Conservation (phyloP, 768 basidiomycete genomes). For the Hemileccinum rubropunctum region DNA sequence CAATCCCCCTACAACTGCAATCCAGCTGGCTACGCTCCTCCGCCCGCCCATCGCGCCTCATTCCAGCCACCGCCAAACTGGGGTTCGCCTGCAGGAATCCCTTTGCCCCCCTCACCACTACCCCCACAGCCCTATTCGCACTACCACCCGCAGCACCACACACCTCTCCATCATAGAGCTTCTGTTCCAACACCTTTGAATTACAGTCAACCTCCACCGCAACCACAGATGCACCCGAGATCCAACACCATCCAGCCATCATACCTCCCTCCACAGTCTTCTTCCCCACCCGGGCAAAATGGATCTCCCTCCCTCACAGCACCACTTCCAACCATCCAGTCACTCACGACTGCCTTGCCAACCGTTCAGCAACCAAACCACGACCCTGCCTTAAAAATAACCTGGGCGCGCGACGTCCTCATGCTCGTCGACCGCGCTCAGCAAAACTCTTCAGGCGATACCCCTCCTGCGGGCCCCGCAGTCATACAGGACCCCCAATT, state of each 20-base stretch:
- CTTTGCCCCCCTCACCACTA: conserved; percentile 20
- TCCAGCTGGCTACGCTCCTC: conserved; percentile 14
- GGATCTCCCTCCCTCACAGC: conserved; percentile 55
- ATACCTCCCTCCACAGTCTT: conserved; percentile 17
- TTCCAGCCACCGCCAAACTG: conserved; percentile 22
- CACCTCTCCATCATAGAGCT: conserved; percentile 22
- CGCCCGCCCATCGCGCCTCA: conserved; percentile 16
- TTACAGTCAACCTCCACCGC: conserved; percentile 24
- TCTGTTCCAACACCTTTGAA: conserved; percentile 20
- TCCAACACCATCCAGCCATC: conserved; percentile 13
- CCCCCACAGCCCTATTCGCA: conserved; percentile 17
- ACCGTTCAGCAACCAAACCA: conserved; percentile 52
- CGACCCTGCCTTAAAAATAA: conserved; percentile 60
- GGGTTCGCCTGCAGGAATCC: conserved; percentile 18
- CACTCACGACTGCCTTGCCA: conserved; percentile 50
- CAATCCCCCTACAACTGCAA: conserved; percentile 15
- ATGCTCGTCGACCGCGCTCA: conserved; percentile 64
- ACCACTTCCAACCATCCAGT: conserved; percentile 62
- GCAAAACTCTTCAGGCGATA: conserved; percentile 39
- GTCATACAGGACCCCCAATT: conserved; percentile 60
- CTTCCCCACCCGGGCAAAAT: conserved; percentile 25
- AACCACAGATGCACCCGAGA: conserved; percentile 21
- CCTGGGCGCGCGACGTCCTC: conserved; percentile 83
- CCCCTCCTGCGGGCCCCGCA: conserved; percentile 47
- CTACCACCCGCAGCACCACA: conserved; percentile 21